Base-by-base conservation (phyloP, 768 basidiomycete species). In the Kwoniella sp. region DNA sequence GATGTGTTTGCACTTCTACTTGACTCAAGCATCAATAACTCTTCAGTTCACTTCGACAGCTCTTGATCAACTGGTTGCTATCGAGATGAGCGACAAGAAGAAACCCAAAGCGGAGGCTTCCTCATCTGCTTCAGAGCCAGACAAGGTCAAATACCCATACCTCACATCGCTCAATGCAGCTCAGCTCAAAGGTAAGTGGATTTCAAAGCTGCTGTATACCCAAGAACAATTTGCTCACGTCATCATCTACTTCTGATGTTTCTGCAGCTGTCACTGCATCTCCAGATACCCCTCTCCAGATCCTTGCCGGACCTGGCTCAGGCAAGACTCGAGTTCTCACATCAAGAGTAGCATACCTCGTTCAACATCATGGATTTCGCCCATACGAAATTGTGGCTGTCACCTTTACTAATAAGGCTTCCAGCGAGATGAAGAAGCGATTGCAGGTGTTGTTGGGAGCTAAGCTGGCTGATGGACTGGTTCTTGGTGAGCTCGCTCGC, bases 341-440 rank as follows among this genome's bases (percentile, higher is more conserved):
- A 0, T 75, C 72, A 0, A 56, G 82, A 33, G 81, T 81, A 5
- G 81, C 82, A 0, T 77, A 79, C 53, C 68, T 82, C 22, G 67
- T 81, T 1, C 72, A 79, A 47, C 68, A 73, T 37, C 72, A 69
- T 52, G 66, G 64, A 0, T 62, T 74, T 52, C 40, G 64, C 10
- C 80, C 81, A 0, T 65, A 73, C 33, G 72, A 80, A 55, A 73
- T 82, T 52, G 73, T 64, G 10, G 74, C 72, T 25, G 73, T 93
- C 12, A 95, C 86, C 0, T 95, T 93, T 77, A 92, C 91, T 10
- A 92, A 92, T 81, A 91, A 91, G 78, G 91, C 91, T 17, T 90
- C 91, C 0, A 88, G 86, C 64, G 92, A 93, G 81, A 92, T 93
- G 90, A 84, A 85, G 56, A 83, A 85, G 55, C 84, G 92, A 2